These are phyloP conservation scores for Saccharomycopsis javanensis DNA, from an alignment of 805 yeast species.

Conservation along the genomic window DNA sequence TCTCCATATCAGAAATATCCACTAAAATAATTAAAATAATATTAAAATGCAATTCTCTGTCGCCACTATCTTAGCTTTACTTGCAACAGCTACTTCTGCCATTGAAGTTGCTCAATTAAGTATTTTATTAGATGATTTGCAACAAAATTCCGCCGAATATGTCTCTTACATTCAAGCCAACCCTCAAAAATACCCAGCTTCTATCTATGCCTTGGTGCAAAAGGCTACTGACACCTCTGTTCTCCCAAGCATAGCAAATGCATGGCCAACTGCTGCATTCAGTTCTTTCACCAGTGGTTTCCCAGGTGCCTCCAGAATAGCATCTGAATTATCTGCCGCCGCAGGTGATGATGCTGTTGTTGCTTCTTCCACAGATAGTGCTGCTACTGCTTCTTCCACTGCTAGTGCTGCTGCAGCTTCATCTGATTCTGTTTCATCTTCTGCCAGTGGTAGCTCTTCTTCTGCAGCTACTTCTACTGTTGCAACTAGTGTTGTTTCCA, in stretches of 20 bases:
- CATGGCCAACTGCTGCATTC: slow-evolving; percentile 17
- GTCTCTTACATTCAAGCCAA: slow-evolving; percentile 17
- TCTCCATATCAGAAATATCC: no score
- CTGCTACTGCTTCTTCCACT: slow-evolving; percentile 6
- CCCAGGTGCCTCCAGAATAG: slow-evolving; percentile 16
- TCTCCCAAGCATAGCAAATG: slow-evolving; percentile 5
- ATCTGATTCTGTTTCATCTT: not conserved
- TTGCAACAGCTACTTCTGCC: slow-evolving; percentile 10
- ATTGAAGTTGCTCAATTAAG: slow-evolving; percentile 12
- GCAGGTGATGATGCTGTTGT: slow-evolving; percentile 9
- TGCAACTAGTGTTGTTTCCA: slow-evolving; percentile 3
- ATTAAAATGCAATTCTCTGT: slow-evolving; percentile 16
- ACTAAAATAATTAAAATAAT: no score
- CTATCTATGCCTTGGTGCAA: slow-evolving; percentile 11
- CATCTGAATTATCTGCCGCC: slow-evolving; percentile 14
- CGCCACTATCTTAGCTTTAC: slow-evolving; percentile 8
- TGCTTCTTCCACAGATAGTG: slow-evolving; percentile 5
- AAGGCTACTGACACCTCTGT: slow-evolving; percentile 5
- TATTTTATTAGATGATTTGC: slow-evolving; percentile 15
- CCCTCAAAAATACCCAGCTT: slow-evolving; percentile 16
- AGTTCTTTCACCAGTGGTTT: slow-evolving; percentile 15
- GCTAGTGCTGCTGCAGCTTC: slow-evolving; percentile 2
- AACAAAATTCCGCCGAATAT: slow-evolving; percentile 14
- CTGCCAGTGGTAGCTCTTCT: slow-evolving; percentile 2
- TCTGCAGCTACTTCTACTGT: slow-evolving; percentile 1